Evolutionary conservation across 2,329 filamentous ascomycete species (phyloP), one percentile per base, ranked within the genome.

Genomic region (Aschersonia sp.): DNA sequence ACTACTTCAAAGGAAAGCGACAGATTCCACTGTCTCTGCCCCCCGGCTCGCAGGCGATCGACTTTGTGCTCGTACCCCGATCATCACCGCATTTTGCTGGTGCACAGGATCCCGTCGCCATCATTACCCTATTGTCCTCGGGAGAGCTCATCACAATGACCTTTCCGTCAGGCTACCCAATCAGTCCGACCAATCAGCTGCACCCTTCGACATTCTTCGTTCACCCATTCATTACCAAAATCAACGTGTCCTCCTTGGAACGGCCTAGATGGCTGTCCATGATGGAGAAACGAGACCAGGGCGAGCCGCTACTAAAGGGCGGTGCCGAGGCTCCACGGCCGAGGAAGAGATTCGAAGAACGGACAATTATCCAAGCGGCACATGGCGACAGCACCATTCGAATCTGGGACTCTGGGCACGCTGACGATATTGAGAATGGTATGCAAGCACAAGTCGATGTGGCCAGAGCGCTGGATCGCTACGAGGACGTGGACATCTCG

Each of bases 371-470:
- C 6, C 84, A 90, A 51, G 87, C 86, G 5, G 83, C 87, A 0
- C 90, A 98, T 62, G 87, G 83, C 4, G 92, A 98, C 63, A 87
- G 89, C 47, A 94, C 85, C 0, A 72, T 98, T n/a, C 76, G 89
- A 33, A 70, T 97, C 6, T 98, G 89, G 88, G 92, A 98, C 63
- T 79, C 83, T 22, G 92, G 92, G 0, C 85, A 94, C 57, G 85
- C 80, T 11, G 92, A 98, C 59, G 87, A 96, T 57, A 85, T 98
- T 46, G 92, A 98, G 63, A 97, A 97, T 57, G 74, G 79, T 10
- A 71, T 73, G 4, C 74, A 87, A 47, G 68, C 97, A 30, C 90
- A 98, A 65, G 80, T 94, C 5, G 90, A 98, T 57, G 71, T 97
- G 39, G 83, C 85, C 6, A 77, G 87, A 53, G 86, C 90, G 2